A percentile compares a stretch with the other conserved stretches of the same genome.
phyloP scores from a whole-genome alignment of 345 rosid species.

The Alliaria petiolata region DNA sequence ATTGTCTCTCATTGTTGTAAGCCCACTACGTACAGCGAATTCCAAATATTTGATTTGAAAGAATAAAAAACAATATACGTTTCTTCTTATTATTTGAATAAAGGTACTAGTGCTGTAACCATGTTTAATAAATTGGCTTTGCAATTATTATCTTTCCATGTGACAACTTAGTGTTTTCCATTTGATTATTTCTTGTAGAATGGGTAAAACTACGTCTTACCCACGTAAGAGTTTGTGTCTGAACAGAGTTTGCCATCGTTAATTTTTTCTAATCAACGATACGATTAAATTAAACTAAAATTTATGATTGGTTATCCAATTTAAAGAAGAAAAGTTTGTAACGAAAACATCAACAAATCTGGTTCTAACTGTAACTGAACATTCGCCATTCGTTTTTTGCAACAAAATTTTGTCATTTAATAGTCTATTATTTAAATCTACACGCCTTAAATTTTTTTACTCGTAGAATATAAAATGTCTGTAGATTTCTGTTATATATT shows the following conservation, averaged over 20 bases:
- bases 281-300: no score
- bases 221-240: neutral
- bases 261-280: no score
- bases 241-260: neutral
- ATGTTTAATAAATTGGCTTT: neutral
- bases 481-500: neutral
- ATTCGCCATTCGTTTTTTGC: no score
- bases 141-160: neutral
- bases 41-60: neutral
- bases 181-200: no score
- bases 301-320: no score
- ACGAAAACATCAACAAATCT: no score
- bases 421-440: neutral
- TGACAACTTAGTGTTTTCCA: neutral
- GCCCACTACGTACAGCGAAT: neutral
- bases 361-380: no score
- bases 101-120: neutral
- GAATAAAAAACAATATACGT: neutral
- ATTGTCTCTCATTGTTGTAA: no score
- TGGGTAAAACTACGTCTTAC: neutral
- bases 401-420: no score
- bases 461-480: neutral
- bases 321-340: no score
- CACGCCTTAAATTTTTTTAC: neutral
- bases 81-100: neutral